phyloP scores from a whole-genome alignment of 2,329 filamentous ascomycete species.

The Dendryphion nanum region DNA sequence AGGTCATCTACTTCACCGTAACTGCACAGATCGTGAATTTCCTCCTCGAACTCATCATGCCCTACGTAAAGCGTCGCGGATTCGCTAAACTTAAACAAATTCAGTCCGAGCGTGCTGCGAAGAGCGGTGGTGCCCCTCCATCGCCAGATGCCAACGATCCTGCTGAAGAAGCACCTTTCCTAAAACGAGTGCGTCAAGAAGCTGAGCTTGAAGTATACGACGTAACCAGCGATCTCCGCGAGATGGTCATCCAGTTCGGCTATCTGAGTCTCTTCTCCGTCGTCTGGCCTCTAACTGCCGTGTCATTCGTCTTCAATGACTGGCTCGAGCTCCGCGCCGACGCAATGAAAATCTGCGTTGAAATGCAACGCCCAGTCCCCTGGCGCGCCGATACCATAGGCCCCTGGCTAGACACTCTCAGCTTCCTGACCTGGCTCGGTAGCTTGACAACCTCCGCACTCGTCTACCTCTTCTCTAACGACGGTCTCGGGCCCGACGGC shows the following conservation, averaged over 20 bases:
- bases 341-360: constrained; percentile 87
- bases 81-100: constrained; percentile 78
- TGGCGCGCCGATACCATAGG: constrained; percentile 92
- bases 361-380: constrained; percentile 85
- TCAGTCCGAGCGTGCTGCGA: constrained; percentile 58
- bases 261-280: constrained; percentile 91
- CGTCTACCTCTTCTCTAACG: constrained; percentile 81
- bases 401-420: constrained; percentile 82
- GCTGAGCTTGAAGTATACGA: constrained; percentile 82
- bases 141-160: constrained; percentile 59
- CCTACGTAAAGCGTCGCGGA: constrained; percentile 76
- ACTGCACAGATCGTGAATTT: constrained; percentile 91
- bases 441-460: constrained; percentile 84
- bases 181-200: constrained; percentile 78
- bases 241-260: constrained; percentile 63
- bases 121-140: constrained; percentile 53
- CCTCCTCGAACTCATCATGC: constrained; percentile 78
- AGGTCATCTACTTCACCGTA: constrained; percentile 94
- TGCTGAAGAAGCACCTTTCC: constrained; percentile 76
- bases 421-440: constrained; percentile 91
- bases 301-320: constrained; percentile 90
- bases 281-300: constrained; percentile 88
- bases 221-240: constrained; percentile 84
- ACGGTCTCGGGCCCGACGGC: constrained; percentile 63
- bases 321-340: constrained; percentile 94